Evolutionary conservation across 1,139 yeast genomes (phyloP).

Genomic region (Lodderomyces oxycetoniae): DNA sequence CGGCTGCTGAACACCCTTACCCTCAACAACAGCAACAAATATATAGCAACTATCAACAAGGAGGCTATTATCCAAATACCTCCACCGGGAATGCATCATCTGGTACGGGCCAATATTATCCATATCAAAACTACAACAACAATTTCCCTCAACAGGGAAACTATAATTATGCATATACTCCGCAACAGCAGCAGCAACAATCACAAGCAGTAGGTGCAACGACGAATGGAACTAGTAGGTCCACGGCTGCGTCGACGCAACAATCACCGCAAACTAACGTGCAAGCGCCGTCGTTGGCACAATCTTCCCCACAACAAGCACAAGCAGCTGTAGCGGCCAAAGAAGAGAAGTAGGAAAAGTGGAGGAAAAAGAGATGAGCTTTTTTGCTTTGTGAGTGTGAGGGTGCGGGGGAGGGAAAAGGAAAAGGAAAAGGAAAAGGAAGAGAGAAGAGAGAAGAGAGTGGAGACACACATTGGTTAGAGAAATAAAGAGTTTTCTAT

Average conservation of each 20-base stretch:
- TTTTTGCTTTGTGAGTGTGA: too few species aligned
- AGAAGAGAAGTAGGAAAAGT: slow-evolving; percentile 2
- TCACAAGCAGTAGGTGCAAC: not conserved
- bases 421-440: too few species aligned
- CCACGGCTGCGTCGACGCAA: slow-evolving; percentile 1
- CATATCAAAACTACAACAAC: slow-evolving; percentile 6
- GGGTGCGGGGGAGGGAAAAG: too few species aligned
- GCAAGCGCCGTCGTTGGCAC: not conserved
- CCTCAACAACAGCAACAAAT: slow-evolving; percentile 9
- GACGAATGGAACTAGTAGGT: not conserved
- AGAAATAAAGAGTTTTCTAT: too few species aligned
- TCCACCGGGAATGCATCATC: not conserved
- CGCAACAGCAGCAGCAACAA: too few species aligned
- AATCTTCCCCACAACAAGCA: not conserved
- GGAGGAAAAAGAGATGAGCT: too few species aligned
- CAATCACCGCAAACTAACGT: not conserved
- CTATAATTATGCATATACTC: slow-evolving; percentile 1
- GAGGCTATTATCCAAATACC: slow-evolving; percentile 4
- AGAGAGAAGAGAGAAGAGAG: too few species aligned
- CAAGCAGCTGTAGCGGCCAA: not conserved
- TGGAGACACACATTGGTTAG: too few species aligned
- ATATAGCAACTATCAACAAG: slow-evolving; percentile 8
- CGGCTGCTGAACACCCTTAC: slow-evolving; percentile 9
- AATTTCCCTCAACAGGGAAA: slow-evolving; percentile 2
- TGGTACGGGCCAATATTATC: slow-evolving; percentile 2